Evolutionary conservation across 805 yeast genomes (phyloP), one percentile per base, ranked within the genome.

Genomic region (Suhomyces faveliae): DNA sequence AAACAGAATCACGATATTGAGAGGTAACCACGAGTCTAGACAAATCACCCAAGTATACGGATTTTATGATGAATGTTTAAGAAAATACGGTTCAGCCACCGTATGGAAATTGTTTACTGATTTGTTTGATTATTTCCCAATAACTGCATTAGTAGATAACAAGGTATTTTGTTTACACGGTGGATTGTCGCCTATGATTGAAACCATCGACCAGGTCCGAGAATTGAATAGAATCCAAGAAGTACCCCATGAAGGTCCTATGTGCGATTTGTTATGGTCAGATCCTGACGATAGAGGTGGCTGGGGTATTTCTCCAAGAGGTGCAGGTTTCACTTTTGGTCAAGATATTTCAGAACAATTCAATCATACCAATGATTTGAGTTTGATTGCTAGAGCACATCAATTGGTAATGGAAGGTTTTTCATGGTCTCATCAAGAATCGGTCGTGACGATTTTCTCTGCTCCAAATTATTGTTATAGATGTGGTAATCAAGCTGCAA

Each of bases 261-360:
- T 91, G 96, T 91, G 97, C 72, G 97, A 91, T 67, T 76, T 91
- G 60, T 75, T 91, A 56, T 91, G 97, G 97, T 88, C 96, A 3
- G 97, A 91, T 68, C 97, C 97, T 23, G 97, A 91, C 67, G 97
- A 91, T 68, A 79, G 97, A 64, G 96, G 96, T 58, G 97, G 96
- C 60, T 91, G 97, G 97, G 96, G 96, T 53, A 88, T 91, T 56
- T 85, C 94, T 63, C 96, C 97, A 68, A 83, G 97, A 81, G 97
- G 97, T 76, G 97, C 97, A 52, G 97, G 97, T 68, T 91, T 87
- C 84, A 89, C 96, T 62, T 91, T 91, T 80, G 97, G 97, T 59
- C 95, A 86, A 72, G 96, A 91, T 74, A 89, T 90, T 60, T 81
- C 91, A 56, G 96, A 88, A 65, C 96, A 89, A 63, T 91, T 91